phyloP scores from a whole-genome alignment of 2,329 filamentous ascomycete species.

The Neonectria neomacrospora region DNA sequence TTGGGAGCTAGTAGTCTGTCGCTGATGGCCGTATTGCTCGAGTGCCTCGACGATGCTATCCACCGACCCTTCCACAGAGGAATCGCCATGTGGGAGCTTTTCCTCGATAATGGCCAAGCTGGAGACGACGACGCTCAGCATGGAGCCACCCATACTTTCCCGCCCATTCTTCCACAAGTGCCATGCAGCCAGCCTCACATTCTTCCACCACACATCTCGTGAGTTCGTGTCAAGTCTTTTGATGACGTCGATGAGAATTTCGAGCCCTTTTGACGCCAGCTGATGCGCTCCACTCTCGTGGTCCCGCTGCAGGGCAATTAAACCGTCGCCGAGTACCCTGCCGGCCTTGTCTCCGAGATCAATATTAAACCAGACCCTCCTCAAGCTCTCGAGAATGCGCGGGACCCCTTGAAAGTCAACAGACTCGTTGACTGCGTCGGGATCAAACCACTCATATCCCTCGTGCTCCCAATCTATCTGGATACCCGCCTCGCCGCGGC shows the following conservation, averaged over 20 bases:
- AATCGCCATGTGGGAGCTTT: conserved; percentile 34
- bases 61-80: conserved; percentile 21
- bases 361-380: conserved; percentile 68
- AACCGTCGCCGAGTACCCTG: conserved; percentile 55
- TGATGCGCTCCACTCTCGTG: conserved; percentile 69
- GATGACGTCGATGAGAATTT: conserved; percentile 60
- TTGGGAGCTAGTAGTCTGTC: conserved; percentile 42
- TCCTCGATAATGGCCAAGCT: conserved; percentile 56
- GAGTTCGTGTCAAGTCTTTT: conserved; percentile 44
- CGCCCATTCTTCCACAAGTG: conserved; percentile 73
- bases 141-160: conserved; percentile 73
- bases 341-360: conserved; percentile 60
- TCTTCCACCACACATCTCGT: conserved; percentile 63
- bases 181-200: conserved; percentile 67
- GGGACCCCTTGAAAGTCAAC: conserved; percentile 65
- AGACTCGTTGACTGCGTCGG: conserved; percentile 59
- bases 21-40: conserved; percentile 30
- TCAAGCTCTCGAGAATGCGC: conserved; percentile 65
- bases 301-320: conserved; percentile 64
- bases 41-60: conserved; percentile 37
- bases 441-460: conserved; percentile 66
- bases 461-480: conserved; percentile 72
- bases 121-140: conserved; percentile 61
- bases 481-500: conserved; percentile 58
- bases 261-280: conserved; percentile 65